Percentiles rank a stretch among this genome's conserved stretches.
Conservation (phyloP, 768 basidiomycete species). For the Chalciporus chontae region DNA sequence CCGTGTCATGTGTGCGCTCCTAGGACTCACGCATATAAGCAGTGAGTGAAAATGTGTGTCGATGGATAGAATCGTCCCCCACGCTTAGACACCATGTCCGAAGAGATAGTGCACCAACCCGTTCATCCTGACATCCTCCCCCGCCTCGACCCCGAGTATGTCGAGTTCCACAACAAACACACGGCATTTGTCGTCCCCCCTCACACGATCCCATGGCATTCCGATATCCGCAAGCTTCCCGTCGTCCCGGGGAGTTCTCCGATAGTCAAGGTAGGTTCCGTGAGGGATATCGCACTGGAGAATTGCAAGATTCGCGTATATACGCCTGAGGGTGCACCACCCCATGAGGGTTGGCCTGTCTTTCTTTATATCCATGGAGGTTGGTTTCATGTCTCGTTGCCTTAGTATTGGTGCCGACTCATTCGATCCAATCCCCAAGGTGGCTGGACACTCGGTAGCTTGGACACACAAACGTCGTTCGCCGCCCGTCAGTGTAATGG, state of each 20-base stretch:
- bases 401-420: not conserved
- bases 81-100: constrained; percentile 8
- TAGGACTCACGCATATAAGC: not conserved
- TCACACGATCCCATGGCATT: constrained; percentile 59
- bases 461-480: constrained; percentile 57
- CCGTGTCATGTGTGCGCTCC: constrained; percentile 11
- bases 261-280: constrained; percentile 53
- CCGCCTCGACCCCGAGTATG: constrained; percentile 61
- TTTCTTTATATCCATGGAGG: constrained; percentile 75
- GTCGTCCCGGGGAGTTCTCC: constrained; percentile 53
- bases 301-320: constrained; percentile 59
- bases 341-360: constrained; percentile 60
- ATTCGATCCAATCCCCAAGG: constrained; percentile 34
- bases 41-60: not conserved
- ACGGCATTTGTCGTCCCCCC: constrained; percentile 43
- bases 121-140: constrained; percentile 57
- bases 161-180: constrained; percentile 51
- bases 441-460: constrained; percentile 71
- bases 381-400: constrained; percentile 19
- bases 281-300: constrained; percentile 46
- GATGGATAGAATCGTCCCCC: not conserved
- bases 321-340: constrained; percentile 50
- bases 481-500: constrained; percentile 30
- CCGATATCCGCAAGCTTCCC: constrained; percentile 47
- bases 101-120: constrained; percentile 36